phyloP scores from a whole-genome alignment of 768 basidiomycete species.

The Boletus rubropictus region DNA sequence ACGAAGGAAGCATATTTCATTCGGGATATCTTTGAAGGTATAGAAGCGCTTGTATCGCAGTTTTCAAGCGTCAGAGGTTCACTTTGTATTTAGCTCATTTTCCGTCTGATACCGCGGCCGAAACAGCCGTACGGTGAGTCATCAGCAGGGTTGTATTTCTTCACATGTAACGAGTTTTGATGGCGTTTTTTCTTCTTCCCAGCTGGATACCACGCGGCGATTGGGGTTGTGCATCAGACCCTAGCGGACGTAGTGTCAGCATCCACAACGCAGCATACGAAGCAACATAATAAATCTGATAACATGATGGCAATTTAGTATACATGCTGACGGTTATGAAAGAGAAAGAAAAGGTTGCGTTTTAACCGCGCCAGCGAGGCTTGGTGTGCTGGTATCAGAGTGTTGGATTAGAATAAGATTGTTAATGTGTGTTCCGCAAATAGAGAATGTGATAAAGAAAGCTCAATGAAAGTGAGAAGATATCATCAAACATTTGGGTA shows the following conservation, averaged over 20 bases:
- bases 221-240: constrained; percentile 94
- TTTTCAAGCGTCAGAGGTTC: constrained; percentile 1
- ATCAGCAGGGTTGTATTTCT: neutral
- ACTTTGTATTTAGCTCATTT: constrained; percentile 53
- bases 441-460: constrained; percentile 34
- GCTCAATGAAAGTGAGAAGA: constrained; percentile 32
- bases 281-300: constrained; percentile 10
- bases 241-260: constrained; percentile 89
- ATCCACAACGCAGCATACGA: constrained; percentile 93
- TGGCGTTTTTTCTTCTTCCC: constrained; percentile 8
- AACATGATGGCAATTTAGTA: constrained; percentile 14
- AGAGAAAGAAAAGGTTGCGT: constrained; percentile 5
- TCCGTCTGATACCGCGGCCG: constrained; percentile 79
- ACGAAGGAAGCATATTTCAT: constrained; percentile 97
- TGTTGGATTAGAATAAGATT: constrained; percentile 24
- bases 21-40: constrained; percentile 85
- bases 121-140: constrained; percentile 82
- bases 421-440: constrained; percentile 33
- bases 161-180: constrained; percentile 13
- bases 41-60: constrained; percentile 2
- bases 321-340: constrained; percentile 19
- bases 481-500: constrained; percentile 30
- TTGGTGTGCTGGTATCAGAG: constrained; percentile 20
- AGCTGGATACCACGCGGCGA: constrained; percentile 94
- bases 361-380: constrained; percentile 20